Base-by-base conservation (phyloP, 352 stramenopile species). In the Albugo candida region DNA sequence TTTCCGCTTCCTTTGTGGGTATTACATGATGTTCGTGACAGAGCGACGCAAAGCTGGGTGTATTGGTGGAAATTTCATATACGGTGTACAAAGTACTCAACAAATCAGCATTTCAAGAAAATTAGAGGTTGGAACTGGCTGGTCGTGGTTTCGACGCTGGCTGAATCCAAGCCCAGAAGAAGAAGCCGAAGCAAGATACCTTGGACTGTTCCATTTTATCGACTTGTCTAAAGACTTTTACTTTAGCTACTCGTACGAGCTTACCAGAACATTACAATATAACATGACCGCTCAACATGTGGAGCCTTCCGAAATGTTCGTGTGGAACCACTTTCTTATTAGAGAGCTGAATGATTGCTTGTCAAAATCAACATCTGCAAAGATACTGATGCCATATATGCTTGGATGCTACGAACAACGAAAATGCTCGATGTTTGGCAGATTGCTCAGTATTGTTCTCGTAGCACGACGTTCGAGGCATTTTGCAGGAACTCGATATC, bases 161-260 rank as follows among this genome's bases (percentile, higher is more conserved):
- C 63, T 92, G 45, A 89, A 88, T 48, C 70, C 76, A 11, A 87
- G 65, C 41, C 62, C 77, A 2, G 70, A 87, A 36, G 79, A 92
- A 54, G 74, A 88, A 44, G 79, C 77, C 2, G 79, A 92, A 44
- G 75, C 74, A 35, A 62, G 77, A 6, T 99, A 98, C 67, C 70
- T 98, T 42, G 84, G 81, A 0, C 63, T 99, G 0, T 99, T 99
- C 58, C 92, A 98, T 57, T 96, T 98, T 45, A 70, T 99, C 38
- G 95, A 99, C 59, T 70, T 99, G 16, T 97, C 92, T 8, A 98
- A 98, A 55, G 95, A 98, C 55, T 99, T 99, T 59, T 99, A 93
- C 70, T 99, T 98, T 62, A 96, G 78, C 45, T 99, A 99, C 59
- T 97, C 91, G 41, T 98, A 99, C 58, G 92, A 98, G 54, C 73